These are phyloP conservation scores for Globisporangium viniferum DNA, from an alignment of 352 stramenopile species.

Conservation along the genomic window DNA sequence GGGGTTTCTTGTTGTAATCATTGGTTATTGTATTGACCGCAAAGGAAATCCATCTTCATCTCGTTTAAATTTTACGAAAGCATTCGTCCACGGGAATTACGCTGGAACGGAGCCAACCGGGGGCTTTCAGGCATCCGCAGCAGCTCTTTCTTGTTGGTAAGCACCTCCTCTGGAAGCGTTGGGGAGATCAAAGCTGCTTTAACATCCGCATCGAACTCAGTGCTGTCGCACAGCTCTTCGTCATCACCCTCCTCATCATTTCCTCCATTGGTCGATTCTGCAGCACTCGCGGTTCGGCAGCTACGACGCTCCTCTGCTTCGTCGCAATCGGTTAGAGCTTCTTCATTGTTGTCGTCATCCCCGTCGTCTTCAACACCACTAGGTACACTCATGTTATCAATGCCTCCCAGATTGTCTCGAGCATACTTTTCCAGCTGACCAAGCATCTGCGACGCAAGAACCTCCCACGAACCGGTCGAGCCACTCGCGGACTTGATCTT, in stretches of 20 bases:
- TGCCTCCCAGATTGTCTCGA: neutral
- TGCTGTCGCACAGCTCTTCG: neutral
- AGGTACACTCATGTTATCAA: neutral
- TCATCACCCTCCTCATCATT: neutral
- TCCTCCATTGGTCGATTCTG: conserved; percentile 1
- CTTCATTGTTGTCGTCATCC: neutral
- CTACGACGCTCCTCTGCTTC: conserved; percentile 8
- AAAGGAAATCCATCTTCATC: no score
- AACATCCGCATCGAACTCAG: neutral
- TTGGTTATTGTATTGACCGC: no score
- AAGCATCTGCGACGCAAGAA: neutral
- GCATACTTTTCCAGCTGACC: conserved; percentile 2
- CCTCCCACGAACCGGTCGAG: neutral
- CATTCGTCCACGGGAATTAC: conserved; percentile 6
- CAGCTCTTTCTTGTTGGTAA: neutral
- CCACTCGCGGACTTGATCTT: neutral
- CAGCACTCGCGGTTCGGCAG: conserved; percentile 13
- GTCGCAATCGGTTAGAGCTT: neutral
- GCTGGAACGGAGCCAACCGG: conserved; percentile 11
- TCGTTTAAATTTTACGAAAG: neutral
- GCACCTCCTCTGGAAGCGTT: neutral
- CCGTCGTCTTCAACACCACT: neutral
- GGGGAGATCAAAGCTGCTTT: neutral
- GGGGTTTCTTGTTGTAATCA: no score
- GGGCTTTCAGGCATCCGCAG: neutral